Evolutionary conservation across 163 green algal genomes (phyloP), one percentile per base, ranked within the genome.

Genomic region (Chloromonas sp.): DNA sequence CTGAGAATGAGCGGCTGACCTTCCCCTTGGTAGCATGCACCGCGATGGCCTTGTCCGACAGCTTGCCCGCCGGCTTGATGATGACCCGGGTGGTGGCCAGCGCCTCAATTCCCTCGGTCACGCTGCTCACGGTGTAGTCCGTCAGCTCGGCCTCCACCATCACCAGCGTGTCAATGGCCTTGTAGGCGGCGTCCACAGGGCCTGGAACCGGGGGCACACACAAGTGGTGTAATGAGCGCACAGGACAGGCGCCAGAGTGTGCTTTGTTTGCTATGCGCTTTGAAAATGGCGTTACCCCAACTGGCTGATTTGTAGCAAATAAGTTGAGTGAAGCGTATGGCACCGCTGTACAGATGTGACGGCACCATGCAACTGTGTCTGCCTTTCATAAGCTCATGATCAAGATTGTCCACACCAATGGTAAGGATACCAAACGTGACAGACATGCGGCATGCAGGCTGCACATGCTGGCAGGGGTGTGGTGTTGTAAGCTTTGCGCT

Each of bases 171-270:
- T 99, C 97, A 60, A 99, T 92, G 14, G 97, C 97, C 90, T 99
- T 99, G 94, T 98, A 99, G 14, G 94, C 94, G 2, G 97, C 96
- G 88, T 99, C 97, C 13, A 99, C 95, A 2, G 97, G 97, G 60
- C 95, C 91, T 92, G 87, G 36, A 80, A 14, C 57, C 61, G 57
- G 36, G 36, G 36, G 36, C 36, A 36, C 76, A 81, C 14, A 81
- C 76, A 81, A 13, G 8, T 81, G 76, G 14, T 60, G 8, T 81
- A 15, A 2, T 14, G 14, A 60, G 58, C 14, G 76, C 66, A 76
- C 66, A 76, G 11, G 66, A 11, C 8, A 76, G 5, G 66, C 66
- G 5, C 66, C 8, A 11, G 8, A 76, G 5, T 11, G 66, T 76
- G 66, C 11, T 8, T 8, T 36, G 36, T 36, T 36, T 36, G 36